Evolutionary conservation across 176 grass and related monocot species (phyloP).

Genomic region (Raddia guianensis): DNA sequence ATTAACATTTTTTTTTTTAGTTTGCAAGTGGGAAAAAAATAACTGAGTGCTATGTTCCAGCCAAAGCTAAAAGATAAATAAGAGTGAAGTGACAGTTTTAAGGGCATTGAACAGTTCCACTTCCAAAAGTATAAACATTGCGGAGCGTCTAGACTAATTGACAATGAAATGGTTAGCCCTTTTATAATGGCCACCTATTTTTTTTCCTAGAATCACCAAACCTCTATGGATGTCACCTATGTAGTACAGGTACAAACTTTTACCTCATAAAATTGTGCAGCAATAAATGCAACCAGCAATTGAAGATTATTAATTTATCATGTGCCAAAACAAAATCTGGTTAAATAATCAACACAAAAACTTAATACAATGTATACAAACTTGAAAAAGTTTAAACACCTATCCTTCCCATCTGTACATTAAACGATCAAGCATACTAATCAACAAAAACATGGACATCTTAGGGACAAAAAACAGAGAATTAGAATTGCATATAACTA

Average conservation of each 20-base stretch:
- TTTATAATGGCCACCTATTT: neutral
- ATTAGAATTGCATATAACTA: conserved; percentile 2
- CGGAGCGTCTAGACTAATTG: neutral
- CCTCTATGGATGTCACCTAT: neutral
- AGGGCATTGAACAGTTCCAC: neutral
- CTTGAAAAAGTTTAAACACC: conserved; percentile 9
- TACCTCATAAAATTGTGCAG: conserved; percentile 2
- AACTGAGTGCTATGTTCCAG: neutral
- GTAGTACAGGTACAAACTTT: conserved; percentile 1
- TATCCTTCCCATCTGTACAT: conserved; percentile 23
- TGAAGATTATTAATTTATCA: neutral
- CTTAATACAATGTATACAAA: neutral
- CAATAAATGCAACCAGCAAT: conserved; percentile 21
- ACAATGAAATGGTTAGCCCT: neutral
- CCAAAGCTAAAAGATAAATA: conserved; percentile 22
- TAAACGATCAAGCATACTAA: neutral
- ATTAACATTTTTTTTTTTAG: neutral
- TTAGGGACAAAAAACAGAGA: conserved; percentile 18
- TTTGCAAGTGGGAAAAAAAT: neutral
- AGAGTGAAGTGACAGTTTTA: neutral
- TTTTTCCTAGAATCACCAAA: neutral
- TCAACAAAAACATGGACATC: conserved; percentile 11
- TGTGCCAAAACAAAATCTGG: neutral
- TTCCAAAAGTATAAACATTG: conserved; percentile 14
- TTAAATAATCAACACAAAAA: neutral